Base-by-base conservation (phyloP, 345 rosid species). In the Lumnitzera racemosa region DNA sequence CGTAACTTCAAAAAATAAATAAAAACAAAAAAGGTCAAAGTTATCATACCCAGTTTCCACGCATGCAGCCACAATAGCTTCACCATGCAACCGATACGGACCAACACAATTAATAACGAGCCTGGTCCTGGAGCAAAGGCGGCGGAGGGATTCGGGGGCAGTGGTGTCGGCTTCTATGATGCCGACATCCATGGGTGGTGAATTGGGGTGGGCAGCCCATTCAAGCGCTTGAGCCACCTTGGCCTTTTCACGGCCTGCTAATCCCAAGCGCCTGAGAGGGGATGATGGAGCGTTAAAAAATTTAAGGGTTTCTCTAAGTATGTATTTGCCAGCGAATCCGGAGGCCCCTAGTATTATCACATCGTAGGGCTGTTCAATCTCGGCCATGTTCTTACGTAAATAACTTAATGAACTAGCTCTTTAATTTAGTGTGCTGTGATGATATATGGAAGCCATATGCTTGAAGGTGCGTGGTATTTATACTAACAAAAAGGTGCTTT, bases 161-260 rank as follows among this genome's bases (percentile, higher is more conserved):
- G 52, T 2, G 51, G 29, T 46, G 29, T 59, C 62, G 51, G 51
- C 62, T 25, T 25, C 14, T 24, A 59, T 50, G 51, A 59, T 47
- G 31, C 51, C 29, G 52, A 59, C 17, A 13, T 17, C 16, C 16
- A 29, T 36, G 3, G 52, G 25, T 16, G 24, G 52, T 36, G 43
- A 9, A n/a, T 20, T 14, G 51, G 52, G 52, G 27, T 20, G 52
- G 2, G 61, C 61, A 43, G 51, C 51, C 50, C 51, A 41, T n/a
- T 11, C 15, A 51, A 46, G 49, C 23, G 47, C n/a, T 23, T 5
- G 13, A 24, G 46, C 48, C 17, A 57, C 48, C 61, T 17, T 16
- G 48, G 17, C 47, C n/a, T 24, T 2, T 46, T 12, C 24, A 1
- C 56, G 56, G 56, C 56, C 56, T 8, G 56, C 56, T n/a, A 53